Conservation (phyloP, 306 rosid genomes). For the Vicia villosa region DNA sequence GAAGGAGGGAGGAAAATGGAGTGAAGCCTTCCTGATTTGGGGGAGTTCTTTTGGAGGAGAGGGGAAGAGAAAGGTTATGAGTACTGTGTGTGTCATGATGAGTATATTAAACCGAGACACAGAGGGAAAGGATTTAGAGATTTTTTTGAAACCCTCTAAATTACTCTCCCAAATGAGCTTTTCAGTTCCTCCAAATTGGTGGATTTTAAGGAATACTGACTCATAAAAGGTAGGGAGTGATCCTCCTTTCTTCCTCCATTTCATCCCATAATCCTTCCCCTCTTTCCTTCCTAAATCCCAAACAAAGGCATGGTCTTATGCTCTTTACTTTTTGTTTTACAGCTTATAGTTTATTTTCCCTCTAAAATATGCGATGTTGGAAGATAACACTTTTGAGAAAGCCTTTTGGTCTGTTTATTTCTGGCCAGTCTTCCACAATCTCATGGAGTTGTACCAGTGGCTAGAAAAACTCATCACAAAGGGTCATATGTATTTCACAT, state of each 20-base stretch:
- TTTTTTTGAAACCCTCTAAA: background rate
- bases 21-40: too few species aligned
- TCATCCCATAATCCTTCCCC: background rate
- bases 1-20: too few species aligned
- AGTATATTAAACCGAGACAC: background rate
- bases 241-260: background rate
- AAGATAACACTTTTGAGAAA: constrained; percentile 15
- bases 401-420: constrained; percentile 21
- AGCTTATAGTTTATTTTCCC: background rate
- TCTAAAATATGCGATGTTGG: background rate
- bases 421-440: constrained; percentile 46
- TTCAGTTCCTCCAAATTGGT: background rate
- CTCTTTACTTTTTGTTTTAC: background rate
- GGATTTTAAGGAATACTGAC: background rate
- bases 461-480: constrained; percentile 21
- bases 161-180: background rate
- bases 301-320: background rate
- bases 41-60: too few species aligned
- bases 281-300: background rate
- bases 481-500: constrained; percentile 53
- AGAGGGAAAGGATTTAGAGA: background rate
- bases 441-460: background rate
- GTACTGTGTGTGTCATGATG: background rate
- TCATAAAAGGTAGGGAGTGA: background rate
- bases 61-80: background rate